phyloP scores from a whole-genome alignment of 345 rosid species.

The Aethionema arabicum region DNA sequence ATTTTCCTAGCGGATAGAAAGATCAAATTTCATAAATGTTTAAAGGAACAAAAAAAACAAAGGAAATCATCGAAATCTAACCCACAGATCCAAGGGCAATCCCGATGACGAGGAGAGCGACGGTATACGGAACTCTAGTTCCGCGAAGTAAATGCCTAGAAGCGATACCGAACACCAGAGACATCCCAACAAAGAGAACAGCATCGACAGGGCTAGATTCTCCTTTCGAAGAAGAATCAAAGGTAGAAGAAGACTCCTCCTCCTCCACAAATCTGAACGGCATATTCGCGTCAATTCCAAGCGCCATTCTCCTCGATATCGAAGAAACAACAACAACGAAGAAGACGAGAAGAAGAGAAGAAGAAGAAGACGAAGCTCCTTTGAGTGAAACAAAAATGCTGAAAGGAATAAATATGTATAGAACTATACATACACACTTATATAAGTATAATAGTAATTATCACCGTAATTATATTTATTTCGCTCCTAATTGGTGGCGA shows the following conservation, averaged over 20 bases:
- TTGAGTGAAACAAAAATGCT: neutral
- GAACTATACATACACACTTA: neutral
- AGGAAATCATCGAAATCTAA: conserved; percentile 28
- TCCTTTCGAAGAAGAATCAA: conserved; percentile 7
- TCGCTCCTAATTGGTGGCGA: too few relatives aligned
- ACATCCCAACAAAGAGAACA: conserved; percentile 74
- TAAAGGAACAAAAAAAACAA: neutral
- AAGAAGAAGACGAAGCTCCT: conserved; percentile 12
- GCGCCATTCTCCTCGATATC: conserved; percentile 27
- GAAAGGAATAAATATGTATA: neutral
- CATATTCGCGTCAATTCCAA: conserved; percentile 19
- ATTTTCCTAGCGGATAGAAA: neutral
- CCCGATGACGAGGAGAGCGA: conserved; percentile 87
- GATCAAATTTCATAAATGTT: neutral
- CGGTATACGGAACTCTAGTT: conserved; percentile 90
- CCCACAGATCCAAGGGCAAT: conserved; percentile 85
- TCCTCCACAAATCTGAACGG: conserved; percentile 32
- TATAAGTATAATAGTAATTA: too few relatives aligned
- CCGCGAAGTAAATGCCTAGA: conserved; percentile 76
- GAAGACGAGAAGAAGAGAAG: neutral
- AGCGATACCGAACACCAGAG: conserved; percentile 78
- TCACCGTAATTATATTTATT: too few relatives aligned
- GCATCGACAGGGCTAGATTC: conserved; percentile 59
- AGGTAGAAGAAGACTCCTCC: neutral
- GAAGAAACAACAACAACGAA: neutral